These are phyloP conservation scores for Wickerhamomyces sydowiorum DNA, from an alignment of 805 yeast species.

Conservation along the genomic window DNA sequence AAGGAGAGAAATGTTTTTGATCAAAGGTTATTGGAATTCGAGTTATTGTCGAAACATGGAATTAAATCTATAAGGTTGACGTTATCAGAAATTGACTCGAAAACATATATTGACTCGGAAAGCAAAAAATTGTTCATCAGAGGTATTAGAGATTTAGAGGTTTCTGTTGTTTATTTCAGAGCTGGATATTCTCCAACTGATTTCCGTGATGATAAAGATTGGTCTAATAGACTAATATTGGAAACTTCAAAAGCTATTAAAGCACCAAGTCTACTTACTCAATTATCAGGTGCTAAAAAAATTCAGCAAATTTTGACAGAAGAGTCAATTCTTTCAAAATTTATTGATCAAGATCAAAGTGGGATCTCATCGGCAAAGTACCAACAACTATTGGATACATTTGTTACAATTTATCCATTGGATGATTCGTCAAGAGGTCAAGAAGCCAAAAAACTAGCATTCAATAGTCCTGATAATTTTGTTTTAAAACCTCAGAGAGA, in stretches of 20 bases:
- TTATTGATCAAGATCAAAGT: slow-evolving; percentile 29
- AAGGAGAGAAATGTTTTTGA: slow-evolving; percentile 87
- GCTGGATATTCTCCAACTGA: slow-evolving; percentile 87
- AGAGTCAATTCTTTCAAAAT: slow-evolving; percentile 38
- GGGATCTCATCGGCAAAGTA: slow-evolving; percentile 21
- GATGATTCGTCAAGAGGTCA: slow-evolving; percentile 63
- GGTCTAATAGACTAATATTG: slow-evolving; percentile 70
- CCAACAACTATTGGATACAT: slow-evolving; percentile 43
- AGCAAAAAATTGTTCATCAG: slow-evolving; percentile 45
- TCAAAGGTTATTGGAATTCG: slow-evolving; percentile 79
- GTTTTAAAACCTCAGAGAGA: slow-evolving; percentile 98
- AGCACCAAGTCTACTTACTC: slow-evolving; percentile 87
- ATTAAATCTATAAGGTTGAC: slow-evolving; percentile 63
- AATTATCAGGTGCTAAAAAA: slow-evolving; percentile 89
- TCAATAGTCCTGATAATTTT: slow-evolving; percentile 58
- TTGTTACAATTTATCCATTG: slow-evolving; percentile 83
- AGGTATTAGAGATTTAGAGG: slow-evolving; percentile 51
- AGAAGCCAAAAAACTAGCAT: slow-evolving; percentile 60
- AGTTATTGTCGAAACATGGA: slow-evolving; percentile 48
- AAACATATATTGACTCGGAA: slow-evolving; percentile 33
- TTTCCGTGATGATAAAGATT: slow-evolving; percentile 56
- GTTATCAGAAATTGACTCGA: slow-evolving; percentile 47
- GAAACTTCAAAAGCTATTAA: slow-evolving; percentile 81
- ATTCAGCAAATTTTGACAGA: slow-evolving; percentile 84
- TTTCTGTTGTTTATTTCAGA: slow-evolving; percentile 86